phyloP scores from a whole-genome alignment of 225 moss, liverwort and hornwort species.

The Physcomitrium patens region DNA sequence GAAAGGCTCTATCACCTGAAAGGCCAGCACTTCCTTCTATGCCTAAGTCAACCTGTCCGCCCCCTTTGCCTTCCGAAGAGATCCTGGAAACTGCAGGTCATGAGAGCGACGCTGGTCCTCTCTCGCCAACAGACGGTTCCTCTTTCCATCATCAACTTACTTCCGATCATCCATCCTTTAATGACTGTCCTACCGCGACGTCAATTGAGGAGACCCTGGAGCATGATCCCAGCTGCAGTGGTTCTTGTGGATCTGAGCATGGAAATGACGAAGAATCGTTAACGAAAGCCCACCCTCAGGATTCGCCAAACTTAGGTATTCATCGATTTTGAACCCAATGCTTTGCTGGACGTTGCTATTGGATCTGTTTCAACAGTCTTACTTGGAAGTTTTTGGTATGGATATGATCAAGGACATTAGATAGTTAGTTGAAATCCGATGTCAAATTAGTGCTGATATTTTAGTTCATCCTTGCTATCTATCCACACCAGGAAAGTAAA shows the following conservation, averaged over 20 bases:
- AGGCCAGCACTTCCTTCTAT: conserved; percentile 31
- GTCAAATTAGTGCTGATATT: not conserved
- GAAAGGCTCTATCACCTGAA: conserved; percentile 35
- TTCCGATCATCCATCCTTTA: conserved; percentile 39
- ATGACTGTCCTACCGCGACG: conserved; percentile 36
- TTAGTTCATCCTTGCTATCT: conserved; percentile 14
- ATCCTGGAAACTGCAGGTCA: conserved; percentile 37
- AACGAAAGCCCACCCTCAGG: conserved; percentile 31
- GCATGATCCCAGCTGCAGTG: conserved; percentile 51
- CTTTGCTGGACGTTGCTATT: conserved; percentile 5
- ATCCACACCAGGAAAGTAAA: not conserved
- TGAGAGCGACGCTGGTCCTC: conserved; percentile 42
- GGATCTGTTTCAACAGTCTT: conserved; percentile 13
- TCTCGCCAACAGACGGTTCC: conserved; percentile 51
- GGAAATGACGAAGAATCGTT: conserved; percentile 37
- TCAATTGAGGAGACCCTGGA: conserved; percentile 41
- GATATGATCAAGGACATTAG: not conserved
- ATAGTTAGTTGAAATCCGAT: conserved; percentile 22
- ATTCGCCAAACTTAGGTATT: conserved; percentile 41
- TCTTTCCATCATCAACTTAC: conserved; percentile 37
- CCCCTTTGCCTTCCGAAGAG: conserved; percentile 36
- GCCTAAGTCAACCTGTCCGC: conserved; percentile 31
- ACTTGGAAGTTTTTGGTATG: conserved; percentile 9
- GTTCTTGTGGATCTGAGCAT: conserved; percentile 50
- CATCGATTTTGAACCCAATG: not conserved